phyloP scores from a whole-genome alignment of 2,329 filamentous ascomycete species.

The Rugonectria rugulosa region DNA sequence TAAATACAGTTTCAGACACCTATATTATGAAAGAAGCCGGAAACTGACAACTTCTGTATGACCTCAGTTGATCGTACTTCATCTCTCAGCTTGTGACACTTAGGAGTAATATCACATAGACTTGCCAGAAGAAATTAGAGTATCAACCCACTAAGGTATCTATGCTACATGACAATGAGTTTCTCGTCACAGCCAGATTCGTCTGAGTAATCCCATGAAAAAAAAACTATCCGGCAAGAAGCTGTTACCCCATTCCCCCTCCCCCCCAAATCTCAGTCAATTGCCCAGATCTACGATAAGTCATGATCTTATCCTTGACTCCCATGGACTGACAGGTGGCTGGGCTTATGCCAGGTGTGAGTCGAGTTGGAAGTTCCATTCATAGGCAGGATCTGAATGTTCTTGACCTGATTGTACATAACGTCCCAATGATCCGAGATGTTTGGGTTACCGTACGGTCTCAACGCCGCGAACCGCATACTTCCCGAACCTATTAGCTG shows the following conservation, averaged over 20 bases:
- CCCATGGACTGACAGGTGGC: neutral
- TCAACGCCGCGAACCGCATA: conserved; percentile 51
- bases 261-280: neutral
- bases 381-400: conserved; percentile 46
- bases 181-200: no score
- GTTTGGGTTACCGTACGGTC: conserved; percentile 51
- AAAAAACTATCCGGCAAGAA: neutral
- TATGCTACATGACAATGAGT: no score
- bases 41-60: no score
- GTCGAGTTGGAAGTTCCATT: conserved; percentile 40
- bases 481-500: conserved; percentile 32
- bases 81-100: no score
- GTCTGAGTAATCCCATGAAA: no score
- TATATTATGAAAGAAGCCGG: no score
- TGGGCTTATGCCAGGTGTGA: conserved; percentile 21
- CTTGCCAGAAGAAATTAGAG: no score
- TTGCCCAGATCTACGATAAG: neutral
- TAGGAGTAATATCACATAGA: no score
- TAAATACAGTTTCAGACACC: no score
- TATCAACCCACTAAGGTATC: no score
- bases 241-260: no score
- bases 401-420: conserved; percentile 42
- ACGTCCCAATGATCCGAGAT: conserved; percentile 53
- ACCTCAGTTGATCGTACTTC: no score
- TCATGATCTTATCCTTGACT: neutral